phyloP scores from a whole-genome alignment of 2,329 filamentous ascomycete species.

The Epichloe elymi region DNA sequence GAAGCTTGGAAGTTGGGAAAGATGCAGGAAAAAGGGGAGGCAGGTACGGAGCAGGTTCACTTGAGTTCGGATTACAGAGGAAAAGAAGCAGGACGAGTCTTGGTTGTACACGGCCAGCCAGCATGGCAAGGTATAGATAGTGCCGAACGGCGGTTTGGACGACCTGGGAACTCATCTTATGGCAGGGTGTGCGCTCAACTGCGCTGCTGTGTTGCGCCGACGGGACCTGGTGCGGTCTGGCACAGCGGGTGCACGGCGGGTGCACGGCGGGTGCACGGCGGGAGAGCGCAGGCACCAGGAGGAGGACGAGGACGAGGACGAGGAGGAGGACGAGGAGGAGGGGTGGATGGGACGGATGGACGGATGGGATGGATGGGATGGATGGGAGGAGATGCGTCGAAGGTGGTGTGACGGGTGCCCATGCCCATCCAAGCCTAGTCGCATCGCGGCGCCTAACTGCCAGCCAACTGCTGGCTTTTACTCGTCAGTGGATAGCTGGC shows the following conservation, averaged over 20 bases:
- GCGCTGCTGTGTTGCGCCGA: too few relatives aligned
- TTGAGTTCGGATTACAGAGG: too few relatives aligned
- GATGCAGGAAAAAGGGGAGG: neutral
- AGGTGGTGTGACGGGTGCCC: conserved; percentile 4
- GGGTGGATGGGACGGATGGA: too few relatives aligned
- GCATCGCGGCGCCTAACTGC: conserved; percentile 3
- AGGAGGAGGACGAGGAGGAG: too few relatives aligned
- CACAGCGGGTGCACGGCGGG: too few relatives aligned
- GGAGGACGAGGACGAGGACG: too few relatives aligned
- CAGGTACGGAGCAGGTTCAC: neutral
- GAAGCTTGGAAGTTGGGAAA: neutral
- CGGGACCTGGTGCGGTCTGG: too few relatives aligned
- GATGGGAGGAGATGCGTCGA: neutral
- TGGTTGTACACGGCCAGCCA: too few relatives aligned
- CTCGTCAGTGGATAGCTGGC: neutral
- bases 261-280: too few relatives aligned
- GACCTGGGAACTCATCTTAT: neutral
- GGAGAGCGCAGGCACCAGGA: too few relatives aligned
- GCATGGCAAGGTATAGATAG: too few relatives aligned
- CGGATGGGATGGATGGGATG: neutral
- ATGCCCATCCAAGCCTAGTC: neutral
- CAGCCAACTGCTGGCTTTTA: neutral
- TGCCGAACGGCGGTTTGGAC: neutral
- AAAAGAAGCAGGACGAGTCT: neutral
- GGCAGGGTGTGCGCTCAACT: too few relatives aligned